Evolutionary conservation across 371 early-diverging fungal species (phyloP), one percentile per base, ranked within the genome.

Genomic region (Rhizopus microsporus): DNA sequence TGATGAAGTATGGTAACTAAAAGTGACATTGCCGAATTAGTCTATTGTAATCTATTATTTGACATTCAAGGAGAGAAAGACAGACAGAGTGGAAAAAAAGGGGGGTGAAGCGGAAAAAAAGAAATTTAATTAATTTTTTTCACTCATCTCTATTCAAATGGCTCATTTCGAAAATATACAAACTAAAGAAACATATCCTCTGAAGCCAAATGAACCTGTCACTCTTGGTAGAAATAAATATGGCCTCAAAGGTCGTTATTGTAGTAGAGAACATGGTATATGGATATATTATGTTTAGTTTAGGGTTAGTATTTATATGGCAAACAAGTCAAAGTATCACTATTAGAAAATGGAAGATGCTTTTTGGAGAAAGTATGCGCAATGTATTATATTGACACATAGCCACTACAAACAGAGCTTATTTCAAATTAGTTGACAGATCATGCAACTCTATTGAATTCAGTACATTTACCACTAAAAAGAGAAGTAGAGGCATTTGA

Each of bases 241-340:
- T 40, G 59, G 59, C 5, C 30, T 59, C 8, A 30, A 46, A 30
- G 52, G 53, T 0, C 47, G 15, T 15, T 59, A 39, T 32, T 39
- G 52, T 10, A 59, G 59, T 33, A 15, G 45, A 42, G 29, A 45
- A 35, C 59, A 58, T 23, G 44, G 59, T 58, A 58, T 6, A 7
- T 17, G 4, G 2, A 6, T 3, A 6, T 17, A 51, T 6, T n/a
- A 37, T 5, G 7, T 5, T 30, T 5, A 23, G 13, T 7, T 30
- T 39, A n/a, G 5, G 7, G 3, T 43, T 10, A 43, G 2, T 37
- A 0, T 7, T 43, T n/a, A 43, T 13, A 31, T 7, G 5, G 30
- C 17, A 15, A 52, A 17, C 4, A 9, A 53, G 53, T 53, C 10
- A 39, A 39, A 9, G 30, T 53, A 23, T 30, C 34, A 1, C 32